Percentiles rank a stretch among this genome's conserved stretches.
Evolutionary conservation across 257 asterid species (phyloP).

Genomic region (Fraxinus quadrangulata): DNA sequence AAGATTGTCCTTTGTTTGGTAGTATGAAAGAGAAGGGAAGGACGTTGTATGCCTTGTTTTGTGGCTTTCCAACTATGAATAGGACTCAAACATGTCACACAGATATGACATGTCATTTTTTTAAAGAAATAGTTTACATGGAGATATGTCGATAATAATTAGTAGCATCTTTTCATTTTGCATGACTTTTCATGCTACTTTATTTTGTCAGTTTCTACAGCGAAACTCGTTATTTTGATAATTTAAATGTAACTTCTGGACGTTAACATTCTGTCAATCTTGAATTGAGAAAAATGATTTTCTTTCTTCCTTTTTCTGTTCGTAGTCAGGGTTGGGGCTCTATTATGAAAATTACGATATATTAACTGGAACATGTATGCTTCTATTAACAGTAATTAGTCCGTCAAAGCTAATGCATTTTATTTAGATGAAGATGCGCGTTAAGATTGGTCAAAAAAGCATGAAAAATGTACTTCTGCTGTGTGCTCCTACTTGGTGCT

Average conservation of each 20-base stretch:
- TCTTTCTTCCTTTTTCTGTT: neutral
- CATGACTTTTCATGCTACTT: neutral
- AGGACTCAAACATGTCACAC: too few species aligned
- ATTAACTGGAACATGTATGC: neutral
- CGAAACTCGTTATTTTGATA: neutral
- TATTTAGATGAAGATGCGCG: neutral
- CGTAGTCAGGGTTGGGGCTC: neutral
- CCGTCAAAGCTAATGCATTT: neutral
- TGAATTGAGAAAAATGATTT: neutral
- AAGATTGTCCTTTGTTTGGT: too few species aligned
- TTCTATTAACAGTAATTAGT: neutral
- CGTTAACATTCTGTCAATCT: neutral
- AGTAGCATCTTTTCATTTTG: neutral
- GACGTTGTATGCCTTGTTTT: too few species aligned
- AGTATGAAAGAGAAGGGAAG: too few species aligned
- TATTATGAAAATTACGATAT: too few species aligned
- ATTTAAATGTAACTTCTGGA: neutral
- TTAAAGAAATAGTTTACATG: too few species aligned
- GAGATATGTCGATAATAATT: neutral
- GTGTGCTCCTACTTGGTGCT: neutral
- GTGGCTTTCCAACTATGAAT: too few species aligned
- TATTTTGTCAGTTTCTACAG: neutral
- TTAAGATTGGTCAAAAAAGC: neutral
- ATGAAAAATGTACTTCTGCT: neutral
- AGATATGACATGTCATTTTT: too few species aligned